Percentiles rank a stretch among this genome's conserved stretches.
These are phyloP conservation scores for Sporothrix globosa DNA, from an alignment of 2,329 filamentous ascomycete genomes.

Conservation along the genomic window DNA sequence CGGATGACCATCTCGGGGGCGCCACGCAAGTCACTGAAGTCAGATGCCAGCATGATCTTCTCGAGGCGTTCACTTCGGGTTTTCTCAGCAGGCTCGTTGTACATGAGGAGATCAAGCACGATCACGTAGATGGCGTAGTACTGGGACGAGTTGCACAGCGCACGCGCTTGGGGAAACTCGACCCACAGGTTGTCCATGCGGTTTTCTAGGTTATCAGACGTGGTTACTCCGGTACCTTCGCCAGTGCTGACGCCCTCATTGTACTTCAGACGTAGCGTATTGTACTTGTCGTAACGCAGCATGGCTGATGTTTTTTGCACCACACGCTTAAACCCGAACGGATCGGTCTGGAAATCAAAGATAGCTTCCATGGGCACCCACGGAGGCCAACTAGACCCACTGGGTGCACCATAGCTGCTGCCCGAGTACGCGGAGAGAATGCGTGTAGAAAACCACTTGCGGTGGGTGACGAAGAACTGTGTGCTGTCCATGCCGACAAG, in stretches of 20 bases:
- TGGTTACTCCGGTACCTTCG: constrained; percentile 51
- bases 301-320: constrained; percentile 96
- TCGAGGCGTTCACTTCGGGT: constrained; percentile 93
- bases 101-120: constrained; percentile 90
- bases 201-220: constrained; percentile 65
- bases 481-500: constrained; percentile 95
- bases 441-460: constrained; percentile 83
- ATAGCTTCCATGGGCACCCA: constrained; percentile 99
- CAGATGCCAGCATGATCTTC: constrained; percentile 98
- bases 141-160: constrained; percentile 95
- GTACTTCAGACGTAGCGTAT: constrained; percentile 93
- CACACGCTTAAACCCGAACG: constrained; percentile 96
- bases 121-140: constrained; percentile 99
- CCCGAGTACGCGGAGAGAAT: constrained; percentile 92
- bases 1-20: constrained; percentile 90
- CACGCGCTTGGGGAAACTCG: constrained; percentile 90
- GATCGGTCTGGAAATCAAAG: constrained; percentile 92
- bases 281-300: constrained; percentile 96
- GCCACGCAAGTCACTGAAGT: constrained; percentile 95
- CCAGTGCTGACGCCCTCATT: constrained; percentile 82
- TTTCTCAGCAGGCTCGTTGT: constrained; percentile 95
- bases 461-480: constrained; percentile 96
- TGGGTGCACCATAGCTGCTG: constrained; percentile 84
- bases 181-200: constrained; percentile 97
- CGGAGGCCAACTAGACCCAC: constrained; percentile 88